Percentiles rank a stretch among this genome's conserved stretches.
phyloP scores from a whole-genome alignment of 306 rosid genomes.

The Acacia crassicarpa region DNA sequence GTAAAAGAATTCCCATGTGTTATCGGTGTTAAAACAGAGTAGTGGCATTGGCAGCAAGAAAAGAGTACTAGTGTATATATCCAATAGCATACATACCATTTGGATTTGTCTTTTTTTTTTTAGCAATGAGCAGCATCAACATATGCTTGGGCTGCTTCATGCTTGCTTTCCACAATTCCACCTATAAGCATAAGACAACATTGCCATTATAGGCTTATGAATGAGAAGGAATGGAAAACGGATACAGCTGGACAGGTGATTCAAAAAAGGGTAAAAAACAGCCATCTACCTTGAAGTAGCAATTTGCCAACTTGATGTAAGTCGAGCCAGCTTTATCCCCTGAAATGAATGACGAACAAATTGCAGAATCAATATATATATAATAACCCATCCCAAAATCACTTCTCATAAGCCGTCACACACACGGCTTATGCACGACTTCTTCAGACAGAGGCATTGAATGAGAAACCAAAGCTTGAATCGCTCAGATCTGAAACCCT shows the following conservation, averaged over 20 bases:
- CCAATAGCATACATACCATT: slow-evolving; percentile 49
- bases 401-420: too few relatives aligned
- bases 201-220: slow-evolving; percentile 6
- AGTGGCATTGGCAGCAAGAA: background rate
- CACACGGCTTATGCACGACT: too few relatives aligned
- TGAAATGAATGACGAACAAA: slow-evolving; percentile 40
- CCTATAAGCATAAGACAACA: slow-evolving; percentile 41
- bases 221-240: too few relatives aligned
- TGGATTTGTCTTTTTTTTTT: slow-evolving; percentile 64
- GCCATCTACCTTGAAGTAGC: slow-evolving; percentile 72
- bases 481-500: too few relatives aligned
- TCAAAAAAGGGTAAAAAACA: background rate
- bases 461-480: too few relatives aligned
- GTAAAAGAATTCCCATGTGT: background rate
- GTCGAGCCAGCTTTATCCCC: slow-evolving; percentile 94
- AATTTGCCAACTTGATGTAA: slow-evolving; percentile 76
- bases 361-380: too few relatives aligned
- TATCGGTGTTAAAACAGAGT: background rate
- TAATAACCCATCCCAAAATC: too few relatives aligned
- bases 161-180: slow-evolving; percentile 94
- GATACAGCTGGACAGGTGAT: background rate
- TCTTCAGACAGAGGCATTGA: too few relatives aligned
- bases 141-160: slow-evolving; percentile 90
- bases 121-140: slow-evolving; percentile 92
- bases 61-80: background rate